Conservation (phyloP, 805 yeast genomes). For the Candida jianshihensis region DNA sequence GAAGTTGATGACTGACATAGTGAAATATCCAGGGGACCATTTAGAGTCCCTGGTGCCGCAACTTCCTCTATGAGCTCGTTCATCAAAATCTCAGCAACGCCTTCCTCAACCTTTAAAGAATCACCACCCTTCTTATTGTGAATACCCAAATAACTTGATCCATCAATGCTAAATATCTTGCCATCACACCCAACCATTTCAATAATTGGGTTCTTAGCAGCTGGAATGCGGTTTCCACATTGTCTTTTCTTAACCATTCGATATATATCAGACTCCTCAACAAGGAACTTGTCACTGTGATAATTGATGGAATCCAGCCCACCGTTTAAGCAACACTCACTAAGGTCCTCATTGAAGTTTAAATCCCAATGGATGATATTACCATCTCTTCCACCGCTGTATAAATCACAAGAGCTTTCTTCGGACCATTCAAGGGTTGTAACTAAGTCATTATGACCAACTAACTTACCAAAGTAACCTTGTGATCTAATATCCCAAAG, state of each 20-base stretch:
- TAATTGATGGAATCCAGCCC: slow-evolving; percentile 37
- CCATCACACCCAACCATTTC: slow-evolving; percentile 34
- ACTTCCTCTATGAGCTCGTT: slow-evolving; percentile 15
- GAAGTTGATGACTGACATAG: too few relatives aligned
- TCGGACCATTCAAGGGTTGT: slow-evolving; percentile 56
- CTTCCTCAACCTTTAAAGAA: slow-evolving; percentile 17
- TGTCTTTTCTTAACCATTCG: slow-evolving; percentile 35
- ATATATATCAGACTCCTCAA: slow-evolving; percentile 23
- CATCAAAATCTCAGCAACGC: slow-evolving; percentile 14
- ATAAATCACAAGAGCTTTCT: slow-evolving; percentile 40
- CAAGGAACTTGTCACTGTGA: slow-evolving; percentile 21
- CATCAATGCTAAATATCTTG: slow-evolving; percentile 46
- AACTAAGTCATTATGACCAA: slow-evolving; percentile 50
- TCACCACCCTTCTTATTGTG: slow-evolving; percentile 31
- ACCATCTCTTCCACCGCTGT: slow-evolving; percentile 60
- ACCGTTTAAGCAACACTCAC: slow-evolving; percentile 37
- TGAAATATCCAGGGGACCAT: too few relatives aligned
- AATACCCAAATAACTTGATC: slow-evolving; percentile 48
- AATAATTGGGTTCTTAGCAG: slow-evolving; percentile 44
- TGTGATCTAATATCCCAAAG: slow-evolving; percentile 72
- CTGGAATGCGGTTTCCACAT: slow-evolving; percentile 59
- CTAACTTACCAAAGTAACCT: slow-evolving; percentile 43
- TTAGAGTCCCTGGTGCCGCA: slow-evolving; percentile 7
- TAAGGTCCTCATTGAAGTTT: slow-evolving; percentile 22
- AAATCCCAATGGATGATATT: slow-evolving; percentile 68